Base-by-base conservation (phyloP, 805 yeast genomes). In the Candida methanosorbosa region DNA sequence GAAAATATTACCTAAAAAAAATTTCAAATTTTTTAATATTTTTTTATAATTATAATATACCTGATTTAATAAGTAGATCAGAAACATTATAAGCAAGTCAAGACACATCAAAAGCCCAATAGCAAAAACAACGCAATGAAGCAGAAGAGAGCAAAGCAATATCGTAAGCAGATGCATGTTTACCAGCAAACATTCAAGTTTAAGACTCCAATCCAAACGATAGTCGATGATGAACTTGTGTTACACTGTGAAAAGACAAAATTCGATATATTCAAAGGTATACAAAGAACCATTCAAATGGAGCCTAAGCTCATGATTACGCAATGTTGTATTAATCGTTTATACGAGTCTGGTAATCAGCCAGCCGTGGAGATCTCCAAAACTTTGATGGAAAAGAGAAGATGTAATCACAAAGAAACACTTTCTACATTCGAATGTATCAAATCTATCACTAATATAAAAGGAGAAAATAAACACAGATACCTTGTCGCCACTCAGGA, bases 131-230 rank as follows among this genome's bases (percentile, higher is more conserved):
- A 32, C 8, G 57, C 39, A 23, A 90, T 90, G 98, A 86, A 94
- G 69, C 96, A 90, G 63, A 90, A 88, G 60, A 72, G 98, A 61
- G 95, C 97, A 35, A 90, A 90, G 59, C 69, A 92, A 1, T 92
- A 92, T 60, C 78, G 90, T 57, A 90, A 90, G 66, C 95, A 85
- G 57, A 81, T 92, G 83, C 75, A 80, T 45, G 80, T 84, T 36
- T 81, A 86, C 48, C 71, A 74, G 45, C 83, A 86, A 54, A 72
- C 94, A 6, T 92, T 90, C 71, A 83, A 83, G 49, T 92, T 92
- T 67, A 75, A 95, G 55, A 87, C 82, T 43, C 98, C 98, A 3
- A 88, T 82, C 47, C 98, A 92, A 62, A 81, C 86, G 18, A 57
- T 90, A 15, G 79, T 88, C 6, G 98, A 92, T 54, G 84, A 85